Base-by-base conservation (phyloP, 352 stramenopile genomes). In the Phytophthora ramorum region DNA sequence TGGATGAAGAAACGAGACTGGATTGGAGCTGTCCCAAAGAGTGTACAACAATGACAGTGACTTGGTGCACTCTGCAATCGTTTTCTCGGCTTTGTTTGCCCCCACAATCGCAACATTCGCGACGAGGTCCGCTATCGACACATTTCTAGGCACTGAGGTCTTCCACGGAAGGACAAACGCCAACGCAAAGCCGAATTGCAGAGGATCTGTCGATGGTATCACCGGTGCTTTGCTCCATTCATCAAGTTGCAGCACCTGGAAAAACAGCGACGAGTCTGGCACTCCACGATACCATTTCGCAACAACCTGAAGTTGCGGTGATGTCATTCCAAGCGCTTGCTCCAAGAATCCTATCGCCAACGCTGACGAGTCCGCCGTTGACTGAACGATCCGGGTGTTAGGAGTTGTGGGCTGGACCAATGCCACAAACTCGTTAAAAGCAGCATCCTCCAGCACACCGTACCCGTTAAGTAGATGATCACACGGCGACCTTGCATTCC, bases 171-270 rank as follows among this genome's bases (percentile, higher is more conserved):
- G 76, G 0, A 92, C 78, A 14, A 64, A 68, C 0, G 64, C 58
- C 14, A 92, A 56, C 9, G 66, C 73, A 41, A 69, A 92, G 17
- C 77, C 83, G 22, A 89, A 85, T 8, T 69, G 60, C 1, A 81
- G 51, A 0, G 76, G 75, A 12, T 91, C 75, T 22, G 48, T 37
- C 0, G 58, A 63, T 7, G 68, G 52, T 17, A 63, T 34, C 4
- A 46, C 1, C 0, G 62, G 22, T n/a, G 26, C 51, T 4, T 63
- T 34, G 13, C 61, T 75, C 80, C 83, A 91, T 37, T 37, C 24
- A 1, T 69, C 48, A 1, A 85, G 37, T 64, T 90, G 70, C n/a
- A 75, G 56, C 1, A 61, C 60, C 22, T 85, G 79, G 28, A 82
- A 89, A 47, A 81, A 92, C 12, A 73, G 14, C 0, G 83, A 92